These are phyloP conservation scores for Kuraishia molischiana DNA, from an alignment of 805 yeast species.

Conservation along the genomic window DNA sequence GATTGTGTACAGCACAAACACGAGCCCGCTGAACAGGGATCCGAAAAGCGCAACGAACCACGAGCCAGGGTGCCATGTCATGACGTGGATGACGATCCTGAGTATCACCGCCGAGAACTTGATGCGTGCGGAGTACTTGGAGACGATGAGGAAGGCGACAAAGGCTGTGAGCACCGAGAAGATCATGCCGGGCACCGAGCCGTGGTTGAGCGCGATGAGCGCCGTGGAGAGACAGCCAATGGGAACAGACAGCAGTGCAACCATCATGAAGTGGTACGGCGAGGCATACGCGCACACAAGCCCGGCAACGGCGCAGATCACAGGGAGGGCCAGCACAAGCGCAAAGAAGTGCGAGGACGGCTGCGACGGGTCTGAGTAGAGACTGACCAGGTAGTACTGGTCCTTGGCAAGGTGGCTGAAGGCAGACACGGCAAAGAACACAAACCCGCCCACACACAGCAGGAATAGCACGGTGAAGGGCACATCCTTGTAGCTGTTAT, in stretches of 20 bases:
- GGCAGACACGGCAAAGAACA: constrained; percentile 9
- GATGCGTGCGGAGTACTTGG: constrained; percentile 44
- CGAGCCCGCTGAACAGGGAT: constrained; percentile 44
- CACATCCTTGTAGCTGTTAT: constrained; percentile 63
- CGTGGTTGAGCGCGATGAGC: constrained; percentile 56
- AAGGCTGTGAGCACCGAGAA: constrained; percentile 55
- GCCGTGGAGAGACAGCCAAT: constrained; percentile 65
- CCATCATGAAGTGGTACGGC: constrained; percentile 57
- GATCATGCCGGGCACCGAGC: constrained; percentile 71
- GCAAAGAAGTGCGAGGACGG: constrained; percentile 56
- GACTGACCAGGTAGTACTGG: constrained; percentile 49
- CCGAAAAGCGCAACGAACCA: constrained; percentile 54
- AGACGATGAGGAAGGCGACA: constrained; percentile 65
- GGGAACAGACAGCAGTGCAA: constrained; percentile 60
- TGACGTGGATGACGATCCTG: constrained; percentile 59
- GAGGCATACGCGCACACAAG: constrained; percentile 51
- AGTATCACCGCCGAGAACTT: constrained; percentile 70
- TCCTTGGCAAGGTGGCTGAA: constrained; percentile 42
- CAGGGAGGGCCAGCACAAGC: constrained; percentile 50
- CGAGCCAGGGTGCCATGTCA: constrained; percentile 56
- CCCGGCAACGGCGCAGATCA: constrained; percentile 47
- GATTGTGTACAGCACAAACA: constrained; percentile 54
- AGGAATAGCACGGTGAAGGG: constrained; percentile 47
- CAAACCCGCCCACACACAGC: constrained; percentile 48
- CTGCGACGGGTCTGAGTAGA: constrained; percentile 61